Percentiles rank a stretch among this genome's conserved stretches.
Conservation (phyloP, 371 early-diverging fungal species). For the Rhizopus delemar region DNA sequence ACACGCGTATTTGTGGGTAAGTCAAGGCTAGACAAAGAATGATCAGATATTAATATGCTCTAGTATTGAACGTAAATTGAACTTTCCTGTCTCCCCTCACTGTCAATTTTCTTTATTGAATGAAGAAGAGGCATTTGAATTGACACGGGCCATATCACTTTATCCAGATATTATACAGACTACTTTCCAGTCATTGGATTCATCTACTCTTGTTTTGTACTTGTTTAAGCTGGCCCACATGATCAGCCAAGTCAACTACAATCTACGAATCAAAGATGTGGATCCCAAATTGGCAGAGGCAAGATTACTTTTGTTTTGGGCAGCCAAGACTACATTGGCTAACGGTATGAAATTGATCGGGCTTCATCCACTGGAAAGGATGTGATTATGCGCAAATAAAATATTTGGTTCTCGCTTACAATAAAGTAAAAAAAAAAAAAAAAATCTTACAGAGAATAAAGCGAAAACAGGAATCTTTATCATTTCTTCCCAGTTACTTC, state of each 20-base stretch:
- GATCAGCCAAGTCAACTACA: slow-evolving; percentile 72
- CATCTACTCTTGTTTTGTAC: slow-evolving; percentile 86
- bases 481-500: too few species aligned
- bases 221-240: slow-evolving; percentile 79
- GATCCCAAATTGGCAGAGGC: slow-evolving; percentile 71
- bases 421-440: too few species aligned
- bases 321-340: slow-evolving; percentile 74
- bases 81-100: slow-evolving; percentile 14
- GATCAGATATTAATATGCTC: not conserved
- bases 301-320: slow-evolving; percentile 74
- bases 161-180: slow-evolving; percentile 80
- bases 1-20: slow-evolving; percentile 84
- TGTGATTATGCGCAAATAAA: slow-evolving; percentile 52
- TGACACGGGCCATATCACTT: slow-evolving; percentile 76
- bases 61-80: slow-evolving; percentile 48
- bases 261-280: slow-evolving; percentile 73
- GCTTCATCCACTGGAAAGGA: slow-evolving; percentile 76
- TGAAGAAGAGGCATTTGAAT: slow-evolving; percentile 69
- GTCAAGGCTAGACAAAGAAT: not conserved
- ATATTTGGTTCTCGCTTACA: too few species aligned
- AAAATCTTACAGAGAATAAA: too few species aligned
- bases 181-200: slow-evolving; percentile 72
- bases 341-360: slow-evolving; percentile 83
- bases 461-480: too few species aligned
- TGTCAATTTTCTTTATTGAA: slow-evolving; percentile 54